Evolutionary conservation across 805 yeast genomes (phyloP).

Genomic region (Starmera caribaea): DNA sequence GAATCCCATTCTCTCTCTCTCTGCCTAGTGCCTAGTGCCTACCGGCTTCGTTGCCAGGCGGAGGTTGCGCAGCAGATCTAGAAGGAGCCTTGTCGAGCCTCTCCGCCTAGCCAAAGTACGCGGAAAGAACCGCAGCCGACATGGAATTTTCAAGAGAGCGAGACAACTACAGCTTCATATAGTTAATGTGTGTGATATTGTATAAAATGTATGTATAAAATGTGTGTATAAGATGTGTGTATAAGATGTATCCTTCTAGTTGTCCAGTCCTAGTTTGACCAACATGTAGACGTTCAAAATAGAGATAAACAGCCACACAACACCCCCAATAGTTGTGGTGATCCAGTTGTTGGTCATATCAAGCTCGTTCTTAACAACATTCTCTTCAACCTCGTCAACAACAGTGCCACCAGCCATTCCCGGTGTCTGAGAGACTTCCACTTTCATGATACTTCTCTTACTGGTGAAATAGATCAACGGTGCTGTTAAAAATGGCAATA

Average conservation of each 20-base stretch:
- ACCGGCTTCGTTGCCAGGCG: no score
- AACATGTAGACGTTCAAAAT: constrained; percentile 61
- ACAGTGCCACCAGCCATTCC: neutral
- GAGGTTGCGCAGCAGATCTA: no score
- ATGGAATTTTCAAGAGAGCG: no score
- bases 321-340: constrained; percentile 38
- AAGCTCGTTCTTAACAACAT: constrained; percentile 25
- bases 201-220: no score
- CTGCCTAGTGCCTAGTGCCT: no score
- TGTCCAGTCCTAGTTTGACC: constrained; percentile 27
- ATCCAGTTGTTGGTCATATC: constrained; percentile 58
- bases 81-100: no score
- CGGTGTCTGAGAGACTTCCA: constrained; percentile 25
- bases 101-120: no score
- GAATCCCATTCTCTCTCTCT: no score
- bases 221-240: no score
- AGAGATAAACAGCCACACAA: constrained; percentile 64
- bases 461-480: constrained; percentile 82
- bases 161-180: no score
- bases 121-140: no score
- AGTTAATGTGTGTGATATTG: no score
- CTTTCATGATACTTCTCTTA: constrained; percentile 56
- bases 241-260: constrained; percentile 4
- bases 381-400: constrained; percentile 4
- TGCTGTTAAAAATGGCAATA: constrained; percentile 77